phyloP scores from a whole-genome alignment of 441 rosid genomes.

The Biscutella auriculata region DNA sequence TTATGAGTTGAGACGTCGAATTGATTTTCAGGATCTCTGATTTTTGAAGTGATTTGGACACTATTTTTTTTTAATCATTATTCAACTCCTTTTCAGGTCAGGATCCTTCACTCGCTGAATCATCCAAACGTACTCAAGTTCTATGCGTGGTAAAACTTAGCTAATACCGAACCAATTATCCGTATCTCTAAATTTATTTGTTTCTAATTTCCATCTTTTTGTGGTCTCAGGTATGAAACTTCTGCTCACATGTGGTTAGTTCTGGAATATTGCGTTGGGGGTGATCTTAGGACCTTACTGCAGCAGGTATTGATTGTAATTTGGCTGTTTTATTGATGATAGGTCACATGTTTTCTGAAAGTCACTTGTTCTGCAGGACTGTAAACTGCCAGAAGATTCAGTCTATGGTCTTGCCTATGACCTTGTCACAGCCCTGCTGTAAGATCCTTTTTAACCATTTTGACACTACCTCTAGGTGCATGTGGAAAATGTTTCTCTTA shows the following conservation, averaged over 20 bases:
- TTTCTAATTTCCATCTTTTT: constrained; percentile 3
- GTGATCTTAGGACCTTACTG: constrained; percentile 73
- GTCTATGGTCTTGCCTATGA: constrained; percentile 65
- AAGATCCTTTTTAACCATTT: constrained; percentile 22
- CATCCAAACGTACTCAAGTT: constrained; percentile 73
- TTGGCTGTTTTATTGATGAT: background rate
- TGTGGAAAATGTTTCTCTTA: background rate
- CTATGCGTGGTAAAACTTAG: constrained; percentile 58
- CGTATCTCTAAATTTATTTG: background rate
- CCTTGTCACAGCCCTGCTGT: constrained; percentile 79
- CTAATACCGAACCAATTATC: background rate
- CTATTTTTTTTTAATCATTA: background rate
- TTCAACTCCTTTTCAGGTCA: constrained; percentile 44
- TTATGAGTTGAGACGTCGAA: background rate
- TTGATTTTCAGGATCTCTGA: background rate
- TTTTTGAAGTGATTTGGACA: background rate
- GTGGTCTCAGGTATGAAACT: constrained; percentile 76
- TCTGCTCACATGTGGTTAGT: constrained; percentile 96
- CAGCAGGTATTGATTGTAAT: constrained; percentile 50
- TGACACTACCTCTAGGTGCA: constrained; percentile 4
- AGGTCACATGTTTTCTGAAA: constrained; percentile 6
- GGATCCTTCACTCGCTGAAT: constrained; percentile 75
- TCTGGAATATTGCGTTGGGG: constrained; percentile 91
- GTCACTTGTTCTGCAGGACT: constrained; percentile 44
- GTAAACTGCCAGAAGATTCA: constrained; percentile 84